Percentiles rank a stretch among this genome's conserved stretches.
These are phyloP conservation scores for Russula virescens DNA, from an alignment of 768 basidiomycete genomes.

Conservation along the genomic window DNA sequence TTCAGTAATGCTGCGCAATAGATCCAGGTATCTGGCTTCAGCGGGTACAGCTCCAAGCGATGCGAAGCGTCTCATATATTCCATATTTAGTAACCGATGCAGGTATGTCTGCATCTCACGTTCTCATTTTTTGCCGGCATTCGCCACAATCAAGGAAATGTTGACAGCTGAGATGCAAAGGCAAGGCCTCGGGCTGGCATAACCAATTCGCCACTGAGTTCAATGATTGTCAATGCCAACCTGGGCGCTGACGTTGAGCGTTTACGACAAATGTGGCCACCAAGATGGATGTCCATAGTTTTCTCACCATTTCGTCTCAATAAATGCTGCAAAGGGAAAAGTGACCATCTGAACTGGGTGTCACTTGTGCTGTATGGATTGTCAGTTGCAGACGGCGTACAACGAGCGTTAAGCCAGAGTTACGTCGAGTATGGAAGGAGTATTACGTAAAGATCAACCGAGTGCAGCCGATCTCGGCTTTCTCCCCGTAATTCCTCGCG, in stretches of 20 bases:
- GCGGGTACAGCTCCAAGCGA: not conserved
- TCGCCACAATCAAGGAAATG: not conserved
- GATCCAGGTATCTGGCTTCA: conserved; percentile 9
- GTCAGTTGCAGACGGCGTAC: not conserved
- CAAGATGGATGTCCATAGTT: not conserved
- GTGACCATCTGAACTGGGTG: not conserved
- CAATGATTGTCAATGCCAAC: conserved; percentile 22
- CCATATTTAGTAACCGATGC: conserved; percentile 12
- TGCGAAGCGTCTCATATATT: not conserved
- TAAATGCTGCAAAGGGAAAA: not conserved
- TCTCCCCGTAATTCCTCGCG: not conserved
- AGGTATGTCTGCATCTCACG: conserved; percentile 7
- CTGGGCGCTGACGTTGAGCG: conserved; percentile 21
- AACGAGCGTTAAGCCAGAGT: conserved; percentile 17
- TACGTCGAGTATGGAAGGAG: conserved; percentile 5
- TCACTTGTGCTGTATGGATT: not conserved
- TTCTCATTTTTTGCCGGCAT: conserved; percentile 14
- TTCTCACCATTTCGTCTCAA: not conserved
- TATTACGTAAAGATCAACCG: conserved; percentile 11
- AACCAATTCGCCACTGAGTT: conserved; percentile 20
- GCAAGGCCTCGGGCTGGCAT: not conserved
- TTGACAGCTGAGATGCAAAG: conserved; percentile 18
- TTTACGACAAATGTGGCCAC: not conserved
- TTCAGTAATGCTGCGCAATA: not conserved
- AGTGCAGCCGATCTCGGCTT: not conserved